These are phyloP conservation scores for Dioscorea dumetorum DNA, from an alignment of 106 monocot genomes.

Conservation along the genomic window DNA sequence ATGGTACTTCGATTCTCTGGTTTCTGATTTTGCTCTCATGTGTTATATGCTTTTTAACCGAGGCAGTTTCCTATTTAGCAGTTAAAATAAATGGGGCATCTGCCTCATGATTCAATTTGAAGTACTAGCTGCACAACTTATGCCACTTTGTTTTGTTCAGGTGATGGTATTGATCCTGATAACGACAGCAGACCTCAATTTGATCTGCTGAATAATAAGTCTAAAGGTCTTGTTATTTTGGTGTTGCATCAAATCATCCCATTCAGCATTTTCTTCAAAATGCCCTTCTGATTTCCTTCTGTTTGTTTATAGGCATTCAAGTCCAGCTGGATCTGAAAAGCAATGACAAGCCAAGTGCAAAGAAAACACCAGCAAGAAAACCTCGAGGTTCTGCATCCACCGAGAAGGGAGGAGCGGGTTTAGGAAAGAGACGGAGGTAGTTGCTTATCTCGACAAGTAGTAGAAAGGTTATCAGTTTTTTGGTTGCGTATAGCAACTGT, in stretches of 20 bases:
- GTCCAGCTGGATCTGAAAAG: constrained; percentile 75
- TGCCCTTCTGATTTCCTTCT: background rate
- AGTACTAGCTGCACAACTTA: no score
- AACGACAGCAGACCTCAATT: constrained; percentile 44
- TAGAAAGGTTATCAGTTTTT: background rate
- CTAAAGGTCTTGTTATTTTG: constrained; percentile 40
- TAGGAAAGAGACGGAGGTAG: constrained; percentile 68
- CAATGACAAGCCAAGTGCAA: constrained; percentile 33
- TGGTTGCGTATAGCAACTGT: background rate
- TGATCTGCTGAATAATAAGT: constrained; percentile 51
- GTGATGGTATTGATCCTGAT: constrained; percentile 11
- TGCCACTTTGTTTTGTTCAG: constrained; percentile 7
- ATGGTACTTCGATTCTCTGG: no score
- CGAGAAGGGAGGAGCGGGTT: constrained; percentile 20
- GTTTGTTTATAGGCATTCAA: constrained; percentile 48
- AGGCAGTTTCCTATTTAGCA: no score
- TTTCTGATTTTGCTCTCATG: no score
- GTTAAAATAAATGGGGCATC: no score
- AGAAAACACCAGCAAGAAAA: constrained; percentile 47
- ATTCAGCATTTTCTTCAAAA: background rate
- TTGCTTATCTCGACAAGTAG: background rate
- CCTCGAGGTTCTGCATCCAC: constrained; percentile 33
- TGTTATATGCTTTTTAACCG: no score
- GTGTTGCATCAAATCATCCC: background rate
- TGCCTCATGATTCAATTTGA: no score